phyloP scores from a whole-genome alignment of 441 rosid species.

The Syzygium syzygioides region DNA sequence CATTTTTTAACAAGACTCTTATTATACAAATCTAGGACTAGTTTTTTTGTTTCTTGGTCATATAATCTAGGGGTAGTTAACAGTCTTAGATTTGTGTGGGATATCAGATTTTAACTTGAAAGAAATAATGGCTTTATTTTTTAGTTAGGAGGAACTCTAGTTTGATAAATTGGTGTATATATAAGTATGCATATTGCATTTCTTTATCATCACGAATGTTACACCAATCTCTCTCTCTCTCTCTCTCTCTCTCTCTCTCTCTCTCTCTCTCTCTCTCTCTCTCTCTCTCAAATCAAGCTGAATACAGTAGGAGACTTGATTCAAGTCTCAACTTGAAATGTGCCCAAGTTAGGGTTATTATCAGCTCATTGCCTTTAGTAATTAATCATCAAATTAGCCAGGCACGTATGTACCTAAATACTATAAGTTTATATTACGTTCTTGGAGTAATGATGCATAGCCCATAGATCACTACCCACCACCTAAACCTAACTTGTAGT shows the following conservation, averaged over 20 bases:
- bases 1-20: background rate
- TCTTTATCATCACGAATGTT: background rate
- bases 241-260: too few species aligned
- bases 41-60: too few species aligned
- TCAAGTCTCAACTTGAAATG: background rate
- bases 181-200: background rate
- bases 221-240: too few species aligned
- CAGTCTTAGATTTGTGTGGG: background rate
- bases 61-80: background rate
- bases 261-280: background rate
- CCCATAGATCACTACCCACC: background rate
- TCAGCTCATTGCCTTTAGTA: background rate
- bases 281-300: background rate
- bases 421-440: background rate
- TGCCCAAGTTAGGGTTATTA: background rate
- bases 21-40: background rate
- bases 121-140: background rate
- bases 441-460: background rate
- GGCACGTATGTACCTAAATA: background rate
- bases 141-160: background rate
- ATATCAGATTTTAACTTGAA: background rate
- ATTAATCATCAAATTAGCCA: background rate
- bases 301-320: background rate
- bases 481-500: background rate
- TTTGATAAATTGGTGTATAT: background rate